Evolutionary conservation across 495 filamentous ascomycete species (phyloP).

Genomic region (Hyaloscypha finlandica): DNA sequence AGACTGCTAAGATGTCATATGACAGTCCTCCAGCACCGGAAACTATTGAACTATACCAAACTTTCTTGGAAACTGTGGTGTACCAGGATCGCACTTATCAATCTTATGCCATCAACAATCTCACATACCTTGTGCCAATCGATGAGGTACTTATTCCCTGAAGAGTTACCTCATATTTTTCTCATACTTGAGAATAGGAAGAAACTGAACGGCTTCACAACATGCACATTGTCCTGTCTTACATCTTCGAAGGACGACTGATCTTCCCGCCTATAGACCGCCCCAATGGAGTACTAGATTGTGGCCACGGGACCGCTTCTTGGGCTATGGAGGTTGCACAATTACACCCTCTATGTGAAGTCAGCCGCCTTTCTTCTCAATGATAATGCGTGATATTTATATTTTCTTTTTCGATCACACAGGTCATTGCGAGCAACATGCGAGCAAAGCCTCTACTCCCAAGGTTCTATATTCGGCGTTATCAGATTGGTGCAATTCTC

Average conservation of each 20-base stretch:
- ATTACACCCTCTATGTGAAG: slow-evolving; percentile 72
- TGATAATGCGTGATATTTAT: background rate
- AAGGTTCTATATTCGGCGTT: too few species aligned
- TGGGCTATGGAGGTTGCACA: slow-evolving; percentile 65
- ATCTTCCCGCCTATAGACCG: slow-evolving; percentile 75
- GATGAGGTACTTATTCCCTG: slow-evolving; percentile 66
- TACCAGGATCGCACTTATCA: slow-evolving; percentile 73
- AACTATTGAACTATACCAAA: slow-evolving; percentile 51
- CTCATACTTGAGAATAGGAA: slow-evolving; percentile 52
- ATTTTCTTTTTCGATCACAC: background rate
- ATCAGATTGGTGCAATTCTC: too few species aligned
- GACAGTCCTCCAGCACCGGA: too few species aligned
- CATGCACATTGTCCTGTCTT: slow-evolving; percentile 70
- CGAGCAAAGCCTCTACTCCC: too few species aligned
- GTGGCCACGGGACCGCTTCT: slow-evolving; percentile 68
- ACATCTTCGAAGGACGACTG: slow-evolving; percentile 72
- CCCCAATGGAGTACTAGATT: slow-evolving; percentile 72
- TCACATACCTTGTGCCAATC: slow-evolving; percentile 75
- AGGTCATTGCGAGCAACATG: background rate
- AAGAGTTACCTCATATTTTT: slow-evolving; percentile 24
- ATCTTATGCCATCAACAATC: slow-evolving; percentile 69
- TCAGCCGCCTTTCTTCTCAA: slow-evolving; percentile 33
- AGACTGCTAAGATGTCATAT: too few species aligned
- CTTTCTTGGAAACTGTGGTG: slow-evolving; percentile 62
- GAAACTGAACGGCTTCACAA: slow-evolving; percentile 75